Percentiles rank a stretch among this genome's conserved stretches.
phyloP scores from a whole-genome alignment of 768 basidiomycete genomes.

The Trametes sanguinea region DNA sequence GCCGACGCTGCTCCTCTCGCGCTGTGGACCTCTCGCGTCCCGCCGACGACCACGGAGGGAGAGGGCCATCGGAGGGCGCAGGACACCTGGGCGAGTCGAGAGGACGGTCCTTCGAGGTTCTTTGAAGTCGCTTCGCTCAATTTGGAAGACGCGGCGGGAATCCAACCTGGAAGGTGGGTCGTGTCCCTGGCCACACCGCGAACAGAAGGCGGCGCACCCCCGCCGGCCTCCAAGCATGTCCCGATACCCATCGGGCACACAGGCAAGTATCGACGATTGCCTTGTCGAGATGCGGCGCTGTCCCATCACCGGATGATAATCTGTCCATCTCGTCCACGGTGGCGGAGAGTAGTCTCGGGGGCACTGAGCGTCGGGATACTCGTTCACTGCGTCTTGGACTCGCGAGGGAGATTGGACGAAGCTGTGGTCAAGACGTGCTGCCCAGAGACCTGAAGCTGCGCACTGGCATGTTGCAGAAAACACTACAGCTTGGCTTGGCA shows the following conservation, averaged over 20 bases:
- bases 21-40: background rate
- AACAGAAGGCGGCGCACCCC: background rate
- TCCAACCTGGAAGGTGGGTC: background rate
- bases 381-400: too few species aligned
- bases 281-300: background rate
- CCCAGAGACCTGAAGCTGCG: too few species aligned
- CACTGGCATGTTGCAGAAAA: too few species aligned
- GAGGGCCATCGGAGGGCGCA: background rate
- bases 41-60: conserved; percentile 2
- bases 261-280: background rate
- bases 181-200: background rate
- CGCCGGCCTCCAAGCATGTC: background rate
- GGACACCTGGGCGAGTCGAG: background rate
- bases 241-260: background rate
- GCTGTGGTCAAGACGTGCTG: too few species aligned
- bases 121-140: background rate
- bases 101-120: background rate
- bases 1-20: background rate
- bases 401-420: too few species aligned
- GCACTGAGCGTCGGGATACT: too few species aligned
- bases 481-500: too few species aligned
- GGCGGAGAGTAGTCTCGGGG: too few species aligned
- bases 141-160: background rate
- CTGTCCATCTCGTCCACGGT: too few species aligned
- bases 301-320: background rate